Conservation (phyloP, 768 basidiomycete species). For the Leccinum pellstonianum region DNA sequence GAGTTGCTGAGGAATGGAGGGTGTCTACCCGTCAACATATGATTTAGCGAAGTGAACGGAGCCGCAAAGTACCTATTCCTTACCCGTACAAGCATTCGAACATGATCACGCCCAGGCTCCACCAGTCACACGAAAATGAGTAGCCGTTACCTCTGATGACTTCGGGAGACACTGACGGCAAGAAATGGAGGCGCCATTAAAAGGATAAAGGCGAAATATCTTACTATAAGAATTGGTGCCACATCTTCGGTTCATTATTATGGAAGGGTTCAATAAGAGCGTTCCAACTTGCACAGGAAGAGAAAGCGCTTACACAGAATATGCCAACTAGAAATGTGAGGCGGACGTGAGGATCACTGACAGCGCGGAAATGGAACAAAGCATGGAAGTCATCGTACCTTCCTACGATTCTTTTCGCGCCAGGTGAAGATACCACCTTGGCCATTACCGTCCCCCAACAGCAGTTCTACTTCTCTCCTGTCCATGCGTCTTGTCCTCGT, state of each 20-base stretch:
- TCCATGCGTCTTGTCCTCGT: slow-evolving; percentile 77
- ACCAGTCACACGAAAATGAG: slow-evolving; percentile 95
- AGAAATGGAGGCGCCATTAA: slow-evolving; percentile 26
- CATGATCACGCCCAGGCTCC: slow-evolving; percentile 97
- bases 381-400: slow-evolving; percentile 51
- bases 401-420: slow-evolving; percentile 90
- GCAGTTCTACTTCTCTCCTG: slow-evolving; percentile 74
- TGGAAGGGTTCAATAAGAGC: slow-evolving; percentile 26
- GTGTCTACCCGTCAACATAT: slow-evolving; percentile 50
- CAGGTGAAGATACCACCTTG: slow-evolving; percentile 88
- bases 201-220: slow-evolving; percentile 35
- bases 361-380: slow-evolving; percentile 30
- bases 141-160: slow-evolving; percentile 92
- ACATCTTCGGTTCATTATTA: slow-evolving; percentile 50
- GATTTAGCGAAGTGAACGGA: slow-evolving; percentile 29
- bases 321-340: slow-evolving; percentile 60
- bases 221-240: slow-evolving; percentile 86
- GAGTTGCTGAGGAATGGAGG: slow-evolving; percentile 96
- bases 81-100: slow-evolving; percentile 93
- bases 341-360: slow-evolving; percentile 24
- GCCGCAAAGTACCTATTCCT: slow-evolving; percentile 34
- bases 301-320: slow-evolving; percentile 70
- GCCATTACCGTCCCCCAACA: slow-evolving; percentile 83
- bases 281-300: slow-evolving; percentile 12
- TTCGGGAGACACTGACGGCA: slow-evolving; percentile 75